These are phyloP conservation scores for Ottelia alismoides DNA, from an alignment of 106 monocot genomes.

Conservation along the genomic window DNA sequence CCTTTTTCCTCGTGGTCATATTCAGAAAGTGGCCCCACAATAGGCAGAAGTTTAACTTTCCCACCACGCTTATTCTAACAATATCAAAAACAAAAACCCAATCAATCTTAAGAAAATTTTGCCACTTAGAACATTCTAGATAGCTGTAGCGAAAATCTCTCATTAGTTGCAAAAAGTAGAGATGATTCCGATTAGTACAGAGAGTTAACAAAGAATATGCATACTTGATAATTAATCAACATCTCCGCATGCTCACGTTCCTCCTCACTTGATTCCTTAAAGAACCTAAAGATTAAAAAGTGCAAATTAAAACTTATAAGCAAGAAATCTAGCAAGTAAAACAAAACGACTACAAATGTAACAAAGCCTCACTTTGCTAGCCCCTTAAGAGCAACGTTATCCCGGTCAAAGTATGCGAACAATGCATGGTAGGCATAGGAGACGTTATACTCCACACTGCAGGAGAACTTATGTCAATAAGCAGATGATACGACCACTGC, in stretches of 20 bases:
- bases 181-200: too few relatives aligned
- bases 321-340: neutral
- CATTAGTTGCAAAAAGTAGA: too few relatives aligned
- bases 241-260: slow-evolving; percentile 52
- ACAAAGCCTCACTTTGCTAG: slow-evolving; percentile 61
- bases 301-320: neutral
- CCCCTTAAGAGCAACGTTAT: slow-evolving; percentile 62
- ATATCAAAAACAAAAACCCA: neutral
- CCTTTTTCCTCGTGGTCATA: slow-evolving; percentile 17
- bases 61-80: slow-evolving; percentile 17
- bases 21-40: slow-evolving; percentile 7
- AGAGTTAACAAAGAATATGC: too few relatives aligned
- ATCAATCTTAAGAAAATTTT: too few relatives aligned
- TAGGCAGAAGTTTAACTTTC: slow-evolving; percentile 8
- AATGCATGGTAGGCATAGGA: slow-evolving; percentile 61
- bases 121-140: too few relatives aligned
- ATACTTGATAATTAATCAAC: slow-evolving; percentile 60
- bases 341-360: neutral
- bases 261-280: slow-evolving; percentile 55
- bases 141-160: too few relatives aligned
- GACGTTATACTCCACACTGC: slow-evolving; percentile 62
- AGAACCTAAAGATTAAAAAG: slow-evolving; percentile 24
- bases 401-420: slow-evolving; percentile 78
- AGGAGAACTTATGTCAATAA: too few relatives aligned
- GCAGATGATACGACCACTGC: too few relatives aligned